Evolutionary conservation across 164 flowering plant species (phyloP).

Genomic region (Berberis vulgaris): DNA sequence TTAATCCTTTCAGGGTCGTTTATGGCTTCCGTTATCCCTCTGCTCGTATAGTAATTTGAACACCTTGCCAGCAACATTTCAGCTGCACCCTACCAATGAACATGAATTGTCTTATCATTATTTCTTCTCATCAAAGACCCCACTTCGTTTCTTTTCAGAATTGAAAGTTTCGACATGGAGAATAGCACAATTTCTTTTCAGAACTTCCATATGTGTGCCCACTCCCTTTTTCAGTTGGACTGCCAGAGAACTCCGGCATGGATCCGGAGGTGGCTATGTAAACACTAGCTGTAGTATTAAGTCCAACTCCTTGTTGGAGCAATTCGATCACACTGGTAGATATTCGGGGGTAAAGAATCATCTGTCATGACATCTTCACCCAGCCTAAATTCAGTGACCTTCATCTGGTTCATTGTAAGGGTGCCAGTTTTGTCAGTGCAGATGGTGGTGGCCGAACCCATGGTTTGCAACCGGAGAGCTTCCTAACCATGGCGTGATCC

Average conservation of each 20-base stretch:
- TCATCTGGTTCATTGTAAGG: conserved; percentile 62
- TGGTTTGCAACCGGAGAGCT: conserved; percentile 70
- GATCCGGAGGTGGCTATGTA: conserved; percentile 15
- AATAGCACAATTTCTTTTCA: conserved; percentile 18
- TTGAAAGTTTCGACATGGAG: conserved; percentile 52
- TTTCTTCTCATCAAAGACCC: conserved; percentile 23
- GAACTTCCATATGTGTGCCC: conserved; percentile 28
- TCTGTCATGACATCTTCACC: conserved; percentile 30
- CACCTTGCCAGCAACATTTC: conserved; percentile 58
- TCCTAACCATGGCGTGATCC: conserved; percentile 72
- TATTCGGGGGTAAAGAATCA: conserved; percentile 1
- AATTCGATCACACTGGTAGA: conserved; percentile 24
- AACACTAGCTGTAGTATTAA: conserved; percentile 45
- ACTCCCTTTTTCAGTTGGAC: conserved; percentile 55
- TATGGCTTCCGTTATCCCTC: conserved; percentile 22
- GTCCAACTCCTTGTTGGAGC: conserved; percentile 36
- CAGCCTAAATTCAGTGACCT: conserved; percentile 53
- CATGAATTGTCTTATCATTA: conserved; percentile 16
- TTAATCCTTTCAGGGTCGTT: conserved; percentile 11
- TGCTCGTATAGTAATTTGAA: conserved; percentile 30
- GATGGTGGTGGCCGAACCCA: conserved; percentile 71
- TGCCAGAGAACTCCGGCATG: conserved; percentile 36
- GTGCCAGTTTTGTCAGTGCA: conserved; percentile 82
- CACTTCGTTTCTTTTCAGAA: conserved; percentile 52
- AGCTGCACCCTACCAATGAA: conserved; percentile 68